phyloP scores from a whole-genome alignment of 192 early-diverging fungal species.

The Coemansia sp. region DNA sequence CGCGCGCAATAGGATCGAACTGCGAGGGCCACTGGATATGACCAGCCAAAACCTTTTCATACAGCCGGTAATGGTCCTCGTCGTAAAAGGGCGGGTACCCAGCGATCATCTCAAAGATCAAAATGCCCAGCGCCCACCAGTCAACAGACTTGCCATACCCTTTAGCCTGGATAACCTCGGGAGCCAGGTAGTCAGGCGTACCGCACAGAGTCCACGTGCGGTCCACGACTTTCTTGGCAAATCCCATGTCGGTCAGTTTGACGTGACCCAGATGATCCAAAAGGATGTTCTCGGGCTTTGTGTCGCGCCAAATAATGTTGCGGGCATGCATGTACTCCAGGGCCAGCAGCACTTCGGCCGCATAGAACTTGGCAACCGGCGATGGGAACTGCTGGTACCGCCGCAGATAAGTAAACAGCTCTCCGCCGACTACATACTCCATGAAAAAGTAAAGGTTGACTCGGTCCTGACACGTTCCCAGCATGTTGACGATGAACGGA shows the following conservation, averaged over 20 bases:
- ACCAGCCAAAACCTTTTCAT: constrained; percentile 90
- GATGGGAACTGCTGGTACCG: constrained; percentile 89
- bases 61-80: constrained; percentile 93
- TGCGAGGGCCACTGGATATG: constrained; percentile 82
- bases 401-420: constrained; percentile 95
- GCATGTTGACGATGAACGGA: constrained; percentile 93
- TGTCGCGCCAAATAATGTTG: constrained; percentile 89
- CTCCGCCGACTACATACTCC: constrained; percentile 95
- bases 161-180: constrained; percentile 84
- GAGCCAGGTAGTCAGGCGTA: constrained; percentile 96
- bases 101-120: constrained; percentile 89
- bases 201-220: constrained; percentile 96
- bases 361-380: constrained; percentile 90
- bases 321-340: constrained; percentile 91
- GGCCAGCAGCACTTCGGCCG: constrained; percentile 88
- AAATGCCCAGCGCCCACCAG: constrained; percentile 96
- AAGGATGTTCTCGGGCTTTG: constrained; percentile 96
- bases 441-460: constrained; percentile 94
- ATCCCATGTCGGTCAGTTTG: constrained; percentile 91
- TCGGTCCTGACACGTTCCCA: constrained; percentile 94
- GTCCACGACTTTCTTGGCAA: constrained; percentile 94
- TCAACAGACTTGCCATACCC: constrained; percentile 93
- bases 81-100: constrained; percentile 93
- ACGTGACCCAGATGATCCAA: constrained; percentile 95
- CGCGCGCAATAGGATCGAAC: constrained; percentile 81